A percentile compares a stretch with the other conserved stretches of the same genome.
Conservation (phyloP, 495 filamentous ascomycete species). For the Penicillium coffeae region DNA sequence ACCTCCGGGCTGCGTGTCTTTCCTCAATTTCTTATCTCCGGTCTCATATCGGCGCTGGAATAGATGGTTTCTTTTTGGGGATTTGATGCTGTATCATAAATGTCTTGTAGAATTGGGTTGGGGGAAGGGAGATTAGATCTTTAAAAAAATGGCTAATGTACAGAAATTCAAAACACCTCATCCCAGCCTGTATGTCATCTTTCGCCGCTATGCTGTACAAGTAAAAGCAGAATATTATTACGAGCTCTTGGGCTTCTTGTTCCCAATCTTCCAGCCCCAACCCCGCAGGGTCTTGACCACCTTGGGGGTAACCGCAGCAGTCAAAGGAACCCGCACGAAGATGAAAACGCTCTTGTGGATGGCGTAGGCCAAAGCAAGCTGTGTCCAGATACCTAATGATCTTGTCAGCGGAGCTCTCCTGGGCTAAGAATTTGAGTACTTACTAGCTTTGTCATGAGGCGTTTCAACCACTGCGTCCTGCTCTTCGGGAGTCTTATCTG, state of each 20-base stretch:
- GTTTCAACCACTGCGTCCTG: constrained; percentile 26
- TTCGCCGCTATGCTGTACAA: constrained; percentile 27
- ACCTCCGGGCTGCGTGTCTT: not conserved
- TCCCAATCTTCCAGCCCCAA: constrained; percentile 79
- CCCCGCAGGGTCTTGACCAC: constrained; percentile 79
- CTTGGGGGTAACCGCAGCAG: constrained; percentile 85
- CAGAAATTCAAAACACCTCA: constrained; percentile 6
- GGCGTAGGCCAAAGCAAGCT: constrained; percentile 90
- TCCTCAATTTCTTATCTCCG: constrained; percentile 1
- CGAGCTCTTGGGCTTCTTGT: constrained; percentile 50
- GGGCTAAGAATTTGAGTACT: constrained; percentile 19
- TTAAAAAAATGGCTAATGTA: constrained; percentile 33
- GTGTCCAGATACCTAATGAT: constrained; percentile 70
- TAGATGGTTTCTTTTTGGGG: constrained; percentile 9
- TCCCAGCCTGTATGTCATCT: constrained; percentile 3
- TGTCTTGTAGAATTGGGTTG: constrained; percentile 22
- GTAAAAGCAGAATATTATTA: constrained; percentile 3
- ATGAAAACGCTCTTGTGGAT: constrained; percentile 99
- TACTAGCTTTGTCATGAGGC: constrained; percentile 51
- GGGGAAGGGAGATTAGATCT: constrained; percentile 33
- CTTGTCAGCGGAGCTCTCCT: constrained; percentile 1
- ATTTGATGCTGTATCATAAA: constrained; percentile 13
- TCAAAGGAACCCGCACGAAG: constrained; percentile 85
- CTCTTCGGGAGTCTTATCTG: constrained; percentile 6
- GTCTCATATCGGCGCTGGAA: constrained; percentile 14